A percentile compares a stretch with the other conserved stretches of the same genome.
phyloP scores from a whole-genome alignment of 2,329 filamentous ascomycete species.

The Cladosporium cucumerinum region DNA sequence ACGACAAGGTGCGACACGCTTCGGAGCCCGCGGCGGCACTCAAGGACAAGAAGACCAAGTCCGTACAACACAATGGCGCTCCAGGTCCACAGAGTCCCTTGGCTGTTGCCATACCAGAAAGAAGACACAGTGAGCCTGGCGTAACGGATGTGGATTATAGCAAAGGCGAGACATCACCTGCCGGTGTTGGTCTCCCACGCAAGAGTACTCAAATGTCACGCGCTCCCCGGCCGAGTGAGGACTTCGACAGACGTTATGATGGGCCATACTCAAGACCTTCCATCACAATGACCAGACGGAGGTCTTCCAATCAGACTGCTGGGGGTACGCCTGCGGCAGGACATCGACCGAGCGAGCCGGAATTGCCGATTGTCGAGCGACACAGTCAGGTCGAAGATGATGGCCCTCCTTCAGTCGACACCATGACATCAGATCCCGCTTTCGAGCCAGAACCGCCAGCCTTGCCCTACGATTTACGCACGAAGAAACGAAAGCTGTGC shows the following conservation, averaged over 20 bases:
- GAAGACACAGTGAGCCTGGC: conserved; percentile 8
- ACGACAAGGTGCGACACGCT: conserved; percentile 40
- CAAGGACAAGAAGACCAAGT: conserved; percentile 3
- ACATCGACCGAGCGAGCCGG: conserved; percentile 5
- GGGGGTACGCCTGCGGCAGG: background rate
- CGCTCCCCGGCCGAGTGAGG: conserved; percentile 23
- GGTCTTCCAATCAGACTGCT: conserved; percentile 18
- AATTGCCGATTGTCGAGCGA: background rate
- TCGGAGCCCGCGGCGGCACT: background rate
- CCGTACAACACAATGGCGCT: conserved; percentile 5
- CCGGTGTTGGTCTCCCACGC: background rate
- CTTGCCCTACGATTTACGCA: conserved; percentile 54
- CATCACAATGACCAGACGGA: conserved; percentile 31
- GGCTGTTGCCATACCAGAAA: background rate
- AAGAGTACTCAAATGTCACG: conserved; percentile 25
- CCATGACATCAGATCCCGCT: conserved; percentile 17
- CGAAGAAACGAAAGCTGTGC: conserved; percentile 49
- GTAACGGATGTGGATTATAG: background rate
- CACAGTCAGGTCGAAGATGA: conserved; percentile 12
- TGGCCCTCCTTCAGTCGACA: conserved; percentile 5
- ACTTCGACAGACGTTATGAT: conserved; percentile 33
- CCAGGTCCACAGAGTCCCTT: background rate
- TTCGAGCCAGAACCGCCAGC: conserved; percentile 45
- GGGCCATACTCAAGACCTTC: conserved; percentile 34
- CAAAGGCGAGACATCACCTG: background rate